Conservation (phyloP, 768 basidiomycete genomes). For the Rickenella mellea region DNA sequence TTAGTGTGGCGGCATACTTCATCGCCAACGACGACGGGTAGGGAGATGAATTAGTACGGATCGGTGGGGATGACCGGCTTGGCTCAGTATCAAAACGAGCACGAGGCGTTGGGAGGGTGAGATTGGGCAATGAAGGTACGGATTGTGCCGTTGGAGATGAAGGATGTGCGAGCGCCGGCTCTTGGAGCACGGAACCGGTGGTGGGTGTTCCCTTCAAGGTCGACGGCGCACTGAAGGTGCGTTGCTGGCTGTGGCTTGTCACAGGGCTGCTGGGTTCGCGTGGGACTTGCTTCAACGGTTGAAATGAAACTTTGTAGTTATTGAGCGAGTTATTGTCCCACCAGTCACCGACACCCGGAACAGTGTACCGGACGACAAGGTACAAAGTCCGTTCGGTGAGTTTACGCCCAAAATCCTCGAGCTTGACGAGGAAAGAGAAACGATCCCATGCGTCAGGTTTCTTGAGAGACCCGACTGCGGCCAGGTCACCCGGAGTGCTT, state of each 20-base stretch:
- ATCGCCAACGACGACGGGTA: background rate
- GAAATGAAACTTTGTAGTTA: slow-evolving; percentile 76
- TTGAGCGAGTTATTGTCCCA: slow-evolving; percentile 85
- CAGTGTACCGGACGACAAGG: slow-evolving; percentile 48
- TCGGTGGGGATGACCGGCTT: slow-evolving; percentile 4
- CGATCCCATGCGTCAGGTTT: slow-evolving; percentile 38
- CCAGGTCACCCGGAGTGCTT: slow-evolving; percentile 30
- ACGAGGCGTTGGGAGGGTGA: background rate
- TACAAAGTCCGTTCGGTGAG: slow-evolving; percentile 46
- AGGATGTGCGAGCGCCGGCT: background rate
- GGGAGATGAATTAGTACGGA: slow-evolving; percentile 6
- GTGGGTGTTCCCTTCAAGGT: slow-evolving; percentile 17
- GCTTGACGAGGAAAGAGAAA: slow-evolving; percentile 50
- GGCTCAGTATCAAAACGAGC: slow-evolving; percentile 1
- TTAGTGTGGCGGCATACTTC: background rate
- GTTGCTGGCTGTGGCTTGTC: slow-evolving; percentile 13
- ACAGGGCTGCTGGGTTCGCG: slow-evolving; percentile 1
- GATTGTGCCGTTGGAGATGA: too few species aligned
- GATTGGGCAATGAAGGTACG: background rate
- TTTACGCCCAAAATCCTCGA: slow-evolving; percentile 58
- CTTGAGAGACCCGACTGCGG: slow-evolving; percentile 19
- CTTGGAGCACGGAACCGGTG: slow-evolving; percentile 8
- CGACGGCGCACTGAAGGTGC: slow-evolving; percentile 20
- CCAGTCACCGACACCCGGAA: slow-evolving; percentile 58
- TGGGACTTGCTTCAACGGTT: slow-evolving; percentile 14